Evolutionary conservation across 169 alveolate genomes (phyloP).

Genomic region (Plasmodium falciparum): DNA sequence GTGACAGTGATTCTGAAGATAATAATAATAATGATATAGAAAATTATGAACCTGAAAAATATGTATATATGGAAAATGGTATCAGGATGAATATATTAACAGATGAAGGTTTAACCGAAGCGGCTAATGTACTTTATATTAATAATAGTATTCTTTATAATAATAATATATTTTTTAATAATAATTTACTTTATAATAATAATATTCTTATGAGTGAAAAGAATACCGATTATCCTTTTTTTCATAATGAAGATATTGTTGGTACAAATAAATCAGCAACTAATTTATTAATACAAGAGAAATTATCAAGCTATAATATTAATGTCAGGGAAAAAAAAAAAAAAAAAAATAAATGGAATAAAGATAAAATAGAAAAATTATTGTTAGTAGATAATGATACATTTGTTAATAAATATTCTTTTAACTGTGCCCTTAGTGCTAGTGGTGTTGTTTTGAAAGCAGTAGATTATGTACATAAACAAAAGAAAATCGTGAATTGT

Average conservation of each 20-base stretch:
- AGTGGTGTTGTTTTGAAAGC: conserved; percentile 71
- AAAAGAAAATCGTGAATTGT: conserved; percentile 3
- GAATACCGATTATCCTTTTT: too few relatives aligned
- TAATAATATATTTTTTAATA: too few relatives aligned
- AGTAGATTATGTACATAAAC: conserved; percentile 40
- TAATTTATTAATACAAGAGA: not conserved
- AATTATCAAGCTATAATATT: not conserved
- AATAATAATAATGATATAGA: too few relatives aligned
- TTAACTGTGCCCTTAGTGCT: conserved; percentile 72
- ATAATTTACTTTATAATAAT: too few relatives aligned
- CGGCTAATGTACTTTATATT: too few relatives aligned
- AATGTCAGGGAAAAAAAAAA: conserved; percentile 80
- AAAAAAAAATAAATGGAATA: conserved; percentile 84
- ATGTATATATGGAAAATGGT: too few relatives aligned
- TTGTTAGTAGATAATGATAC: conserved; percentile 53
- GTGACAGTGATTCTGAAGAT: too few relatives aligned
- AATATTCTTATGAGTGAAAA: too few relatives aligned
- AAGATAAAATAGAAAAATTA: conserved; percentile 48
- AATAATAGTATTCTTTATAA: too few relatives aligned
- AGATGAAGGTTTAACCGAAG: too few relatives aligned
- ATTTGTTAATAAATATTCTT: conserved; percentile 65
- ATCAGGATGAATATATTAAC: too few relatives aligned
- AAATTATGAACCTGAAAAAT: too few relatives aligned
- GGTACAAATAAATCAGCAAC: not conserved
- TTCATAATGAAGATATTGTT: not conserved